A percentile compares a stretch with the other conserved stretches of the same genome.
These are phyloP conservation scores for Penicillium simplicissimum DNA, from an alignment of 495 filamentous ascomycete species.

Conservation along the genomic window DNA sequence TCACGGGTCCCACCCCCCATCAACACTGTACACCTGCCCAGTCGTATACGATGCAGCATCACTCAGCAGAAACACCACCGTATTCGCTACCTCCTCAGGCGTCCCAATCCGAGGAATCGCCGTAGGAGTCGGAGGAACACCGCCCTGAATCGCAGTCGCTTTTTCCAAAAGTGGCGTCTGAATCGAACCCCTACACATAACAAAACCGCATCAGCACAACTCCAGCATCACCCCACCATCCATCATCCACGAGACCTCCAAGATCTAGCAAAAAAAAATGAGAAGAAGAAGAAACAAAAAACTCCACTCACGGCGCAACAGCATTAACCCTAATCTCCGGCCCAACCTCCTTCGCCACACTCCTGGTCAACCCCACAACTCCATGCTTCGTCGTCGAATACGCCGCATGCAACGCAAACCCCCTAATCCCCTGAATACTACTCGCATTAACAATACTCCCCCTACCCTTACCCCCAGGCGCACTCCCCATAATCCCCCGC, in stretches of 20 bases:
- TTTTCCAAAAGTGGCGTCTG: constrained; percentile 53
- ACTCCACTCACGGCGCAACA: constrained; percentile 49
- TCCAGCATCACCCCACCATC: too few relatives aligned
- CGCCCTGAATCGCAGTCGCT: constrained; percentile 37
- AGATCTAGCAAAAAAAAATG: not conserved
- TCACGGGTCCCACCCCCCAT: constrained; percentile 43
- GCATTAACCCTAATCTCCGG: constrained; percentile 60
- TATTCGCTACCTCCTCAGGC: constrained; percentile 52
- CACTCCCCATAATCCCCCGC: constrained; percentile 37
- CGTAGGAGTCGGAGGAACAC: constrained; percentile 34
- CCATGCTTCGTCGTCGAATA: constrained; percentile 62
- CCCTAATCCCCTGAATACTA: constrained; percentile 54
- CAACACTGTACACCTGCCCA: constrained; percentile 43
- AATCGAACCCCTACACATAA: constrained; percentile 46
- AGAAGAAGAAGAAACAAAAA: not conserved
- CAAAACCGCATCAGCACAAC: not conserved
- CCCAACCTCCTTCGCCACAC: constrained; percentile 59
- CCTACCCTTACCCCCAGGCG: constrained; percentile 24
- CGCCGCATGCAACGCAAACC: constrained; percentile 47
- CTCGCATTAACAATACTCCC: constrained; percentile 63
- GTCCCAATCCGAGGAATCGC: constrained; percentile 46
- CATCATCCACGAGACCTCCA: not conserved
- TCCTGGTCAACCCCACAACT: constrained; percentile 58
- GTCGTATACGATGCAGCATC: constrained; percentile 58
- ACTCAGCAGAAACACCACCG: constrained; percentile 57